Percentiles rank a stretch among this genome's conserved stretches.
These are phyloP conservation scores for Globisporangium perplexum DNA, from an alignment of 352 stramenopile genomes.

Conservation along the genomic window DNA sequence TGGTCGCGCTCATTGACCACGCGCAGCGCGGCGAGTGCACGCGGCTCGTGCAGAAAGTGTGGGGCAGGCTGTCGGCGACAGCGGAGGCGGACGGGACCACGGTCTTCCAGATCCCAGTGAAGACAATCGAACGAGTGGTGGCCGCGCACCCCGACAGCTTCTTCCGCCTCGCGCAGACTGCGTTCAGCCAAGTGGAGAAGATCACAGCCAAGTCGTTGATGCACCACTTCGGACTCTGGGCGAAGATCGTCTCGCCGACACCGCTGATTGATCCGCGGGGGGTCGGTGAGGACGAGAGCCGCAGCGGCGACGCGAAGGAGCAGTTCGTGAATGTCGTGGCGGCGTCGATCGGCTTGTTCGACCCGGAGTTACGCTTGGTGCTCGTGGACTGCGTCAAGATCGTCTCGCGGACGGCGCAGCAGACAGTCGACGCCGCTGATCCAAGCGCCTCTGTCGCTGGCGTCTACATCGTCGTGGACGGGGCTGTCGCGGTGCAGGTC, in stretches of 20 bases:
- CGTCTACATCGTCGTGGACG: slow-evolving; percentile 60
- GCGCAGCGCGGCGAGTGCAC: slow-evolving; percentile 21
- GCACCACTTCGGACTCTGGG: slow-evolving; percentile 70
- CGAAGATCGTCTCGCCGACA: slow-evolving; percentile 29
- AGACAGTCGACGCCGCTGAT: slow-evolving; percentile 17
- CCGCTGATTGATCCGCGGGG: slow-evolving; percentile 30
- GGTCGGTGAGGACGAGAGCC: slow-evolving; percentile 7
- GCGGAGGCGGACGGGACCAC: slow-evolving; percentile 41
- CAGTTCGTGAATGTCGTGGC: slow-evolving; percentile 30
- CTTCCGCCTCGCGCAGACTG: slow-evolving; percentile 65
- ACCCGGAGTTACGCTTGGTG: slow-evolving; percentile 25
- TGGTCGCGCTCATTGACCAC: slow-evolving; percentile 47
- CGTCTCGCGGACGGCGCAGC: slow-evolving; percentile 19
- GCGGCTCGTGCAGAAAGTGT: slow-evolving; percentile 37
- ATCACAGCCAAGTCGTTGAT: slow-evolving; percentile 76
- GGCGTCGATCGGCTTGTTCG: slow-evolving; percentile 40
- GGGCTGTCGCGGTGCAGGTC: slow-evolving; percentile 50
- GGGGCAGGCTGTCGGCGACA: slow-evolving; percentile 43
- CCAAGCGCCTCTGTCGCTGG: slow-evolving; percentile 8
- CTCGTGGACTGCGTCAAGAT: slow-evolving; percentile 28
- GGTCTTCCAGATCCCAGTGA: slow-evolving; percentile 57
- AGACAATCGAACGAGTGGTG: slow-evolving; percentile 44
- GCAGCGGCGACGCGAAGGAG: slow-evolving; percentile 9
- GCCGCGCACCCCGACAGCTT: slow-evolving; percentile 62
- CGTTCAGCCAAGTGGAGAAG: slow-evolving; percentile 77